phyloP scores from a whole-genome alignment of 345 rosid genomes.

The Salix suchowensis region DNA sequence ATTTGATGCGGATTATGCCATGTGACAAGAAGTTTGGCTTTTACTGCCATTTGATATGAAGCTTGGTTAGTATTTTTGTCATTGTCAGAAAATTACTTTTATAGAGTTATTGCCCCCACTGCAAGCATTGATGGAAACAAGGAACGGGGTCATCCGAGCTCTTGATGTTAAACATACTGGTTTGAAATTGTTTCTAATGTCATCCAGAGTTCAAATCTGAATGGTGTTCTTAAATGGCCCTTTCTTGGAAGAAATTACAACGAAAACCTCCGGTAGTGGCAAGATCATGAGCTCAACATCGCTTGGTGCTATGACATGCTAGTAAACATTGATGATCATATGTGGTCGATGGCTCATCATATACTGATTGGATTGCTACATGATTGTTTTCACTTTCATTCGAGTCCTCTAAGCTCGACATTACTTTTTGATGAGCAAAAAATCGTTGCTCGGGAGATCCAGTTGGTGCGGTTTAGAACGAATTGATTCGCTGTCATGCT shows the following conservation, averaged over 20 bases:
- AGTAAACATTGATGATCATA: background rate
- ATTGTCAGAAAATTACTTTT: background rate
- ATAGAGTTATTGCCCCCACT: background rate
- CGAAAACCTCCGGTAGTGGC: background rate
- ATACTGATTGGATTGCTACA: background rate
- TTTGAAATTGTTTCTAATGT: background rate
- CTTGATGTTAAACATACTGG: background rate
- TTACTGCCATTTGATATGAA: background rate
- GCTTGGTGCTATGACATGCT: background rate
- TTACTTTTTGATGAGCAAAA: background rate
- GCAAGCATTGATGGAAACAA: background rate
- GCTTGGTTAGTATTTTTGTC: constrained; percentile 1
- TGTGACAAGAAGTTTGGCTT: background rate
- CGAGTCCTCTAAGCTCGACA: background rate
- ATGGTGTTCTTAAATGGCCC: background rate
- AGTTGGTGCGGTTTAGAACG: background rate
- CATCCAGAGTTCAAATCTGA: background rate
- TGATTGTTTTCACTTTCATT: background rate
- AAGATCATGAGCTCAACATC: background rate
- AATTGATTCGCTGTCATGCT: background rate
- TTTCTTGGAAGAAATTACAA: background rate
- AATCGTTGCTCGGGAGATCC: background rate
- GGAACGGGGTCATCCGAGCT: background rate
- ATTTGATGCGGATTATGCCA: background rate
- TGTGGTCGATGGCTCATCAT: background rate